Evolutionary conservation across 257 asterid genomes (phyloP).

Genomic region (Pogostemon cablin): DNA sequence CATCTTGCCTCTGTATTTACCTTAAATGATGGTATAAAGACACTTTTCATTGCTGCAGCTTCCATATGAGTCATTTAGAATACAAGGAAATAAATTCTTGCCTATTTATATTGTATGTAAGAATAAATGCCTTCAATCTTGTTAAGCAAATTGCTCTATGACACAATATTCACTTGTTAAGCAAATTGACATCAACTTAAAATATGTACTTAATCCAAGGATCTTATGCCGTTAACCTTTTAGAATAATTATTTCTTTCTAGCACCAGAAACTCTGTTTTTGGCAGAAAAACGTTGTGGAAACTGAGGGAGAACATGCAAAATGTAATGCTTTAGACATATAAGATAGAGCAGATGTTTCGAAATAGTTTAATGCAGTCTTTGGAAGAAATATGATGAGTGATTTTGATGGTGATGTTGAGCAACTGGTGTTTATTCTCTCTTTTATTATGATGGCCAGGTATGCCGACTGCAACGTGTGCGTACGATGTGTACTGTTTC

Average conservation of each 20-base stretch:
- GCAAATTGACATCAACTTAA: no score
- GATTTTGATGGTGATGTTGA: neutral
- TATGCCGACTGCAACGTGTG: slow-evolving; percentile 61
- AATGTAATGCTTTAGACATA: neutral
- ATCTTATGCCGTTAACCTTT: no score
- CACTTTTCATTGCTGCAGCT: slow-evolving; percentile 10
- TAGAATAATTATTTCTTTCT: neutral
- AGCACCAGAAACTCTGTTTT: neutral
- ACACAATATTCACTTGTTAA: no score
- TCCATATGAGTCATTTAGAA: neutral
- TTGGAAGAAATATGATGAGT: neutral
- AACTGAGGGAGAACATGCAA: neutral
- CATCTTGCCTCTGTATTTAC: neutral
- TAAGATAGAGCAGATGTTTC: neutral
- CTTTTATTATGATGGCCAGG: slow-evolving; percentile 45
- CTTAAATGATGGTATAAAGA: slow-evolving; percentile 15
- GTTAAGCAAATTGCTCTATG: no score
- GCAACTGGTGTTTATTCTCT: neutral
- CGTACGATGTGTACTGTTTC: slow-evolving; percentile 89
- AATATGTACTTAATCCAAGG: no score
- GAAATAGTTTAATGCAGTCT: neutral
- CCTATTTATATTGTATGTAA: neutral
- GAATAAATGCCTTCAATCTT: neutral
- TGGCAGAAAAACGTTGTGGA: neutral
- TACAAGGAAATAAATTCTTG: neutral